Percentiles rank a stretch among this genome's conserved stretches.
Evolutionary conservation across 140 eudicot genomes (phyloP).

Genomic region (Oenanthe javanica): DNA sequence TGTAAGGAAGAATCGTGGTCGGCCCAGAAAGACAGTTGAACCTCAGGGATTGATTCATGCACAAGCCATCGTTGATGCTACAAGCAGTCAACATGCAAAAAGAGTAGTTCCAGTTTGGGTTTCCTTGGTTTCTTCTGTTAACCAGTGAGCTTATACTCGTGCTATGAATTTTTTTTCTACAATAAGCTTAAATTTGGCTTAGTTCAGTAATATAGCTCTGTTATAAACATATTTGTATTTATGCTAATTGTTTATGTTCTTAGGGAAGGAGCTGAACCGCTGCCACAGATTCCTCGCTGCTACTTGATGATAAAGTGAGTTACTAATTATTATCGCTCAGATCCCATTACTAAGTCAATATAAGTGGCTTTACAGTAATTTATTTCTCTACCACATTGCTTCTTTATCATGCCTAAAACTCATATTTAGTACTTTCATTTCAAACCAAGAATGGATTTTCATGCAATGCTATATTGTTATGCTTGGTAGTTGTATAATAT

Average conservation of each 20-base stretch:
- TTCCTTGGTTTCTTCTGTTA: slow-evolving; percentile 27
- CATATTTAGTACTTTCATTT: background rate
- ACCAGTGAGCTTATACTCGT: slow-evolving; percentile 20
- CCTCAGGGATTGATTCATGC: slow-evolving; percentile 5
- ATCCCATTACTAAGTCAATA: background rate
- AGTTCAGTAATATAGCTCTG: background rate
- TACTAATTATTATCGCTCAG: background rate
- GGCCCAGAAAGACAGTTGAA: slow-evolving; percentile 4
- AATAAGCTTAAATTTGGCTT: background rate
- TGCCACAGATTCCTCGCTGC: slow-evolving; percentile 16
- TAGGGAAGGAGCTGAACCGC: slow-evolving; percentile 10
- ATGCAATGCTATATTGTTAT: background rate
- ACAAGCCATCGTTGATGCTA: slow-evolving; percentile 24
- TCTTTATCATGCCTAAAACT: background rate
- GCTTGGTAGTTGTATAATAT: background rate
- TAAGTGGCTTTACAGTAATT: background rate
- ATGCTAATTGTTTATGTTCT: background rate
- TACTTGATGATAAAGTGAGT: slow-evolving; percentile 25
- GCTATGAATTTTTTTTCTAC: background rate
- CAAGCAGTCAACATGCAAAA: background rate
- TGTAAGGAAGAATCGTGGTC: slow-evolving; percentile 4
- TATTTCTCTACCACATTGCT: background rate
- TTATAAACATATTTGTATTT: background rate
- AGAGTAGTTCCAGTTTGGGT: slow-evolving; percentile 30
- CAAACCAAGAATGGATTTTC: background rate